Percentiles rank a stretch among this genome's conserved stretches.
Conservation (phyloP, 257 asterid genomes). For the Solanum clarkiae region DNA sequence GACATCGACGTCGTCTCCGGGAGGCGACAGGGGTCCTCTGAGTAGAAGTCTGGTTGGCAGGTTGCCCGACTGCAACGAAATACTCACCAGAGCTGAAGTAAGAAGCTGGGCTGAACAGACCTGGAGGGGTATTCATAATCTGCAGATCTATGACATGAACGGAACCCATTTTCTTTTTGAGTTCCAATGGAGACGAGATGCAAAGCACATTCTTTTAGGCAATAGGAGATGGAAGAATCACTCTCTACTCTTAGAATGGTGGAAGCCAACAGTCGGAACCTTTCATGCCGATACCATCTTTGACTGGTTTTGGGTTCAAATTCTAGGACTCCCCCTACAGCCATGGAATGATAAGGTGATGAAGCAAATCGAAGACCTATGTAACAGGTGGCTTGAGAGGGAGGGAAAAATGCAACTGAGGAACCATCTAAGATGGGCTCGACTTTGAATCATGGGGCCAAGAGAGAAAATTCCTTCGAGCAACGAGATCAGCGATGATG, state of each 20-base stretch:
- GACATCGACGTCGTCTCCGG: too few species aligned
- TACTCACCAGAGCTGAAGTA: not conserved
- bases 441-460: not conserved
- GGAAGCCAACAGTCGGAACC: not conserved
- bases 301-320: not conserved
- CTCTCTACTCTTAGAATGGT: not conserved
- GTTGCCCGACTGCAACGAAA: not conserved
- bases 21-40: not conserved
- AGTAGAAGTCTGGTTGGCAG: not conserved
- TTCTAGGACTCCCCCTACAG: not conserved
- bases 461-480: not conserved
- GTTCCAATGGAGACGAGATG: not conserved
- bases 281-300: not conserved
- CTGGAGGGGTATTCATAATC: not conserved
- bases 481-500: not conserved
- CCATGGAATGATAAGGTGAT: not conserved
- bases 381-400: not conserved
- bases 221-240: not conserved
- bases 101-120: not conserved
- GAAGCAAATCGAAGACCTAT: not conserved
- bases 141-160: not conserved
- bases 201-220: not conserved
- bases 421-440: not conserved
- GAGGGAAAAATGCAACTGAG: not conserved
- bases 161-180: not conserved